Evolutionary conservation across 129 eudicot species (phyloP).

Genomic region (Rutidosis leptorrhynchoides): DNA sequence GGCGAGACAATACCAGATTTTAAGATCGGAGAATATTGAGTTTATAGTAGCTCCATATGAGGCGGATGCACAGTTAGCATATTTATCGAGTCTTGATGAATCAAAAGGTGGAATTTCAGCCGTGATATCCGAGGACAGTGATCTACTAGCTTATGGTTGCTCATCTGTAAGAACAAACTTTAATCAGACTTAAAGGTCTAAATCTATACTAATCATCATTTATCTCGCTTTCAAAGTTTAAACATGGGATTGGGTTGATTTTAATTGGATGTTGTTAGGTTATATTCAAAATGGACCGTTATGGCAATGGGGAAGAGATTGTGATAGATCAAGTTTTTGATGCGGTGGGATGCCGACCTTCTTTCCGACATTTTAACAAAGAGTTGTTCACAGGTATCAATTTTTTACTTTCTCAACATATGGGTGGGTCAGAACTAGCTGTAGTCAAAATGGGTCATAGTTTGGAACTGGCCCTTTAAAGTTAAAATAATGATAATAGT

Average conservation of each 20-base stretch:
- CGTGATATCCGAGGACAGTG: conserved; percentile 88
- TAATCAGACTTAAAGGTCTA: neutral
- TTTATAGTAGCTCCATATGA: conserved; percentile 91
- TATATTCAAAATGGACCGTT: conserved; percentile 78
- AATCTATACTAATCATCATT: conserved; percentile 5
- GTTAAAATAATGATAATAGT: conserved; percentile 2
- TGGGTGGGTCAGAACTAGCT: neutral
- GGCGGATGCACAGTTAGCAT: conserved; percentile 92
- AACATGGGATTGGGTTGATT: conserved; percentile 8
- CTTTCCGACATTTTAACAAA: conserved; percentile 53
- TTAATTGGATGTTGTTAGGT: conserved; percentile 37
- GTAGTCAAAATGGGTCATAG: neutral
- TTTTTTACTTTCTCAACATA: neutral
- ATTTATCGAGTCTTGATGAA: conserved; percentile 55
- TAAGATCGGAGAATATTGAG: conserved; percentile 66
- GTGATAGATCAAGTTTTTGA: conserved; percentile 49
- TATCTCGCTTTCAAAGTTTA: conserved; percentile 11
- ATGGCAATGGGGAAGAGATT: conserved; percentile 80
- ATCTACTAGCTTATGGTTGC: conserved; percentile 80
- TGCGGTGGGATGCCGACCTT: conserved; percentile 42
- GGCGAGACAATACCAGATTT: conserved; percentile 32
- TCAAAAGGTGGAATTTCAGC: conserved; percentile 66
- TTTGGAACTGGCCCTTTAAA: neutral
- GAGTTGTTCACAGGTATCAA: conserved; percentile 54
- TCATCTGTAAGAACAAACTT: conserved; percentile 68